These are phyloP conservation scores for Mortierella sp. DNA, from an alignment of 371 early-diverging fungal species.

Conservation along the genomic window DNA sequence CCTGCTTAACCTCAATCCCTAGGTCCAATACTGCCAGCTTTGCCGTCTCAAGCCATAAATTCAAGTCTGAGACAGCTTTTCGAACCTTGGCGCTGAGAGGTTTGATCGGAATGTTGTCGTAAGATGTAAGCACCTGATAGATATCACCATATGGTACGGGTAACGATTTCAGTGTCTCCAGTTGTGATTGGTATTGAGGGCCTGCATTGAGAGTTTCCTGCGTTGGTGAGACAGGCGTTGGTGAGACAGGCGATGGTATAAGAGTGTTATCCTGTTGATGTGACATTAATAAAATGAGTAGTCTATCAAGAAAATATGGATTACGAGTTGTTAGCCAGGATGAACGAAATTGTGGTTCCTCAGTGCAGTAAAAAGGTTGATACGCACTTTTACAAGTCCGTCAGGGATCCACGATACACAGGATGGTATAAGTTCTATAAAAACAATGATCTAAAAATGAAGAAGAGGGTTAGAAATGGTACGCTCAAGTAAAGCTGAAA, in stretches of 20 bases:
- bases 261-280: slow-evolving; percentile 7
- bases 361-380: not conserved
- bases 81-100: slow-evolving; percentile 53
- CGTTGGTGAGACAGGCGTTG: not conserved
- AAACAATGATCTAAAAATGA: slow-evolving; percentile 4
- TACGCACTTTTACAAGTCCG: not conserved
- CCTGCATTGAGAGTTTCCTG: not conserved
- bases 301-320: not conserved
- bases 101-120: slow-evolving; percentile 56
- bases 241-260: not conserved
- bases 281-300: slow-evolving; percentile 2
- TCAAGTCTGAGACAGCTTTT: slow-evolving; percentile 53
- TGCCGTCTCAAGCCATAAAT: slow-evolving; percentile 66
- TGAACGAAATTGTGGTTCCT: not conserved
- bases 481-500: not conserved
- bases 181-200: slow-evolving; percentile 31
- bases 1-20: slow-evolving; percentile 59
- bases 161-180: slow-evolving; percentile 50
- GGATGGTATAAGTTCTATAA: not conserved
- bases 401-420: not conserved
- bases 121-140: slow-evolving; percentile 51
- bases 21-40: slow-evolving; percentile 65
- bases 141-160: slow-evolving; percentile 58
- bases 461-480: not conserved
- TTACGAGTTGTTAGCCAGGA: not conserved